A percentile compares a stretch with the other conserved stretches of the same genome.
Evolutionary conservation across 768 basidiomycete genomes (phyloP).

Genomic region (Saitozyma podzolica): DNA sequence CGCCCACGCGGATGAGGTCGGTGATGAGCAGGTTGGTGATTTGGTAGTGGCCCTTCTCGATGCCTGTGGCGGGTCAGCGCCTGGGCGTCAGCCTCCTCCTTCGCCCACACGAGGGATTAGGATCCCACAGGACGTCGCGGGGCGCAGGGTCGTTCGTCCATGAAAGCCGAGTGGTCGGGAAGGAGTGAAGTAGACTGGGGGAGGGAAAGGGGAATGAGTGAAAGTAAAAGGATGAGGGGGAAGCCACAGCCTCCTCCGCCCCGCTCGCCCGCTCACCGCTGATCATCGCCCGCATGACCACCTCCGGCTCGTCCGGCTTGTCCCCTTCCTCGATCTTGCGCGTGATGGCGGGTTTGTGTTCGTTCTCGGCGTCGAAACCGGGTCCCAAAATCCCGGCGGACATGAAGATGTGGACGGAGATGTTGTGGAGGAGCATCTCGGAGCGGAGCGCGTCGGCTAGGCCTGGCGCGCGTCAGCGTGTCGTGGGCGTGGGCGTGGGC

Average conservation of each 20-base stretch:
- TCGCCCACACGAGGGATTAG: no score
- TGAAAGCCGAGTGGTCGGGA: no score
- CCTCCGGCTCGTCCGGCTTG: conserved; percentile 64
- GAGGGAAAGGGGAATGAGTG: not conserved
- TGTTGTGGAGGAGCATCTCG: conserved; percentile 74
- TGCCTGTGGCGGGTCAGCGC: conserved; percentile 56
- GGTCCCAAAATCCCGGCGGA: conserved; percentile 78
- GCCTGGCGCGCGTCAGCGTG: conserved; percentile 56
- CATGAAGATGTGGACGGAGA: conserved; percentile 76
- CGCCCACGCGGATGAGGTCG: conserved; percentile 66
- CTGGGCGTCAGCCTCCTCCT: no score
- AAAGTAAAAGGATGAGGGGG: not conserved
- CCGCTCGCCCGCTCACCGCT: no score
- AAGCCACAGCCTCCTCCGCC: no score
- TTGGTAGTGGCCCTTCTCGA: conserved; percentile 69
- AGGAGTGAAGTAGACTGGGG: no score
- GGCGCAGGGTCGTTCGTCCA: no score
- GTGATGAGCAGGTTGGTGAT: conserved; percentile 73
- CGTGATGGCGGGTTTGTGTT: conserved; percentile 72
- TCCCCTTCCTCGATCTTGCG: conserved; percentile 75
- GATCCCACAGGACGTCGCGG: no score
- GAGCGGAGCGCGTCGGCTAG: conserved; percentile 79
- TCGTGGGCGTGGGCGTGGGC: not conserved
- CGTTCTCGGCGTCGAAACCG: conserved; percentile 73
- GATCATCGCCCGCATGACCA: conserved; percentile 63